Evolutionary conservation across 495 filamentous ascomycete species (phyloP), one percentile per base, ranked within the genome.

Genomic region (Hypoxylon subgilvum): DNA sequence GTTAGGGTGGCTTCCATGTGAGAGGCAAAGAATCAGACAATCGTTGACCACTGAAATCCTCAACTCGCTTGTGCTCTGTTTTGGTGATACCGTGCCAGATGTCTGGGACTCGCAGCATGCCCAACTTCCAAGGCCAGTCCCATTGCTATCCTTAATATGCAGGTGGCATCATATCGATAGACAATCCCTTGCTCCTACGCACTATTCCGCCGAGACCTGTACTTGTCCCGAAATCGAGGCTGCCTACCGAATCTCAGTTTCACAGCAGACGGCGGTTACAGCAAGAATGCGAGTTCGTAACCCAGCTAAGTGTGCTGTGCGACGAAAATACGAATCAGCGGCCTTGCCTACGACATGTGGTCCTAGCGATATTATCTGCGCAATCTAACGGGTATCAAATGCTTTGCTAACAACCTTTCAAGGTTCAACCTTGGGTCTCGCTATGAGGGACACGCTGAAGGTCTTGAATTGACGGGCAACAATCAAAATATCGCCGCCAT

Each of bases 211-310:
- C 43, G 31, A 54, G 52, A 51, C 44, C 31, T 23, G 32, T 55
- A 51, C 47, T 49, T 42, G n/a, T 36, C 31, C 48, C 50, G 40
- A n/a, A 51, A 59, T 64, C 61, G 54, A 64, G 61, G 61, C 32
- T 51, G 42, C 54, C 54, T 57, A 50, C 61, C 50, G 54, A 59
- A 64, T 64, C 61, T 64, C 25, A 36, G 61, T 64, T 64, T 50
- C 54, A 64, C 61, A 12, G 40, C 61, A 64, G 61, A 32, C 38
- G 19, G 31, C 40, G 39, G 61, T 59, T 64, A 43, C 52, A 41
- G 51, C 50, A 18, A 40, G 42, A 40, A 38, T 55, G 49, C 50
- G 43, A 58, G 38, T 45, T 30, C 55, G 50, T 55, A 52, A 34
- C 45, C 50, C 27, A 30, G 41, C 34, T 7, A 46, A 49, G 30